A percentile compares a stretch with the other conserved stretches of the same genome.
Conservation (phyloP, 768 basidiomycete genomes). For the Mycena indigotica region DNA sequence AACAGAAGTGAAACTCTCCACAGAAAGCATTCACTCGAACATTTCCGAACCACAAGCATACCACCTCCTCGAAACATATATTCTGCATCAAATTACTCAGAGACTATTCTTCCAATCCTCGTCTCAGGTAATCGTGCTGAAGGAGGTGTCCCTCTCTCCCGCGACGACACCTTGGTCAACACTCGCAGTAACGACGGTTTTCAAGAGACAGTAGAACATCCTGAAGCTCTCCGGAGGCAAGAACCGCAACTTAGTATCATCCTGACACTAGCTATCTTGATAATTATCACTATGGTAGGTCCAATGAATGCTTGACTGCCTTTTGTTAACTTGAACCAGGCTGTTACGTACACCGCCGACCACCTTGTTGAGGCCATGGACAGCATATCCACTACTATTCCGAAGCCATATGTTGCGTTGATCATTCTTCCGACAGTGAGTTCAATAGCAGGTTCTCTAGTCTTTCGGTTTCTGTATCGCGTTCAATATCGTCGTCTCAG, state of each 20-base stretch:
- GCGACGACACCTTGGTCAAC: constrained; percentile 8
- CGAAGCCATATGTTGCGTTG: constrained; percentile 86
- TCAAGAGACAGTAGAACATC: not conserved
- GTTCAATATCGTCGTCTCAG: constrained; percentile 36
- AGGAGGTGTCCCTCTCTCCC: constrained; percentile 15
- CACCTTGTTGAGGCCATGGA: constrained; percentile 84
- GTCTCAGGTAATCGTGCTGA: constrained; percentile 15
- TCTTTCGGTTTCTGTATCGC: not conserved
- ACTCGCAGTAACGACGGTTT: not conserved
- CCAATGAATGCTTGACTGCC: too few species aligned
- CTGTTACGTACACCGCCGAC: constrained; percentile 60
- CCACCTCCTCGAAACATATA: constrained; percentile 19
- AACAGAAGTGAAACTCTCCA: constrained; percentile 44
- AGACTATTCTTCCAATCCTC: constrained; percentile 3
- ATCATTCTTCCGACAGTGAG: constrained; percentile 87
- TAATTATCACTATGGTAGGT: constrained; percentile 63
- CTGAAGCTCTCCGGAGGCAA: constrained; percentile 29
- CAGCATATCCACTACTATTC: constrained; percentile 67
- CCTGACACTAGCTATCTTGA: constrained; percentile 57
- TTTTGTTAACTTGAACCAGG: too few species aligned
- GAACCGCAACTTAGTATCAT: constrained; percentile 59
- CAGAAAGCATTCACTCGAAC: constrained; percentile 37
- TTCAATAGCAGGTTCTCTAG: constrained; percentile 66
- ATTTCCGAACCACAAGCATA: constrained; percentile 10
- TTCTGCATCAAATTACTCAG: constrained; percentile 2